These are phyloP conservation scores for grape (Vitis vinifera) DNA, from an alignment of 164 flowering plant genomes.

Conservation along the genomic window DNA sequence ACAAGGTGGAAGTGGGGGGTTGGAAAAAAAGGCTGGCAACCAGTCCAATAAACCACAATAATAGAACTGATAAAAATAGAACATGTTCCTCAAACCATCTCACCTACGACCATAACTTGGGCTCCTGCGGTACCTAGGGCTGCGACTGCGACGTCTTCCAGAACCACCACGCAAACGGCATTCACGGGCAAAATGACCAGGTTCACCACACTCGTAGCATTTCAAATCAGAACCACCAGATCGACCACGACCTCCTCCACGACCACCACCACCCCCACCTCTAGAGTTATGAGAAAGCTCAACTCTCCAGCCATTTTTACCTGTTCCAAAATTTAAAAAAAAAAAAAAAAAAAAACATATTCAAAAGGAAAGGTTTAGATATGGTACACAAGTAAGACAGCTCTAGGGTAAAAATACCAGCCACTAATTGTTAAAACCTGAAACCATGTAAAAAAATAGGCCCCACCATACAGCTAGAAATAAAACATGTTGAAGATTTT, in stretches of 20 bases:
- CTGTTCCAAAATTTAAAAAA: conserved; percentile 28
- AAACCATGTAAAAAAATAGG: too few species aligned
- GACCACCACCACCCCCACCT: conserved; percentile 50
- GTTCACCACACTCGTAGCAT: conserved; percentile 96
- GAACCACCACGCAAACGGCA: conserved; percentile 73
- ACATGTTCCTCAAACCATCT: neutral
- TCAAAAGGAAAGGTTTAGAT: neutral
- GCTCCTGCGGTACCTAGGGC: conserved; percentile 80
- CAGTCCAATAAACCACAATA: neutral
- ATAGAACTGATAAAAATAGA: neutral
- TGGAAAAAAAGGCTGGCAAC: too few species aligned
- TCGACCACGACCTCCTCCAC: conserved; percentile 71
- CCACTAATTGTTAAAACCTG: too few species aligned
- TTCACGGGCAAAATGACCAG: conserved; percentile 97
- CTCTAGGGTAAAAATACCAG: too few species aligned
- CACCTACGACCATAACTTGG: conserved; percentile 96
- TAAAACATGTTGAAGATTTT: neutral
- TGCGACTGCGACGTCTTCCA: conserved; percentile 85
- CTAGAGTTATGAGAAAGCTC: conserved; percentile 89
- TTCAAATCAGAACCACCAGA: conserved; percentile 85
- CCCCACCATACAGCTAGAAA: neutral
- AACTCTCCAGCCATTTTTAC: conserved; percentile 96
- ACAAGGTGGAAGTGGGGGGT: too few species aligned
- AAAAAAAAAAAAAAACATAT: neutral
- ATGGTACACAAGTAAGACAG: too few species aligned